These are phyloP conservation scores for Takashimella tepidaria DNA, from an alignment of 1,284 basidiomycete species.

Conservation along the genomic window DNA sequence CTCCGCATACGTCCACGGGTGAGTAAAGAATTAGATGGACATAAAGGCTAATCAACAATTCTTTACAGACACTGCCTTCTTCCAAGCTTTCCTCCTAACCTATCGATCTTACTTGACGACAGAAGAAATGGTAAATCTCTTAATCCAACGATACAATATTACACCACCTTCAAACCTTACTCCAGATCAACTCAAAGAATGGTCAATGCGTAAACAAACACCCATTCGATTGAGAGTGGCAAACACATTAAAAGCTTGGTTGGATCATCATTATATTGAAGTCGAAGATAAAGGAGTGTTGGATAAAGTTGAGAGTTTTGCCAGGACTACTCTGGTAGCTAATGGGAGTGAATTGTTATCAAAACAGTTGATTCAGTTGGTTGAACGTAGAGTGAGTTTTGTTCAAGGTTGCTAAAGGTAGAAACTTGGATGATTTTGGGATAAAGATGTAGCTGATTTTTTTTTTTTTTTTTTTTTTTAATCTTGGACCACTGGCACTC, in stretches of 20 bases:
- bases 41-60: background rate
- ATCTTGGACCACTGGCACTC: no score
- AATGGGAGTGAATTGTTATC: constrained; percentile 58
- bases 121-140: constrained; percentile 77
- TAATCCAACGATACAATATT: constrained; percentile 78
- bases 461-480: no score
- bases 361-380: constrained; percentile 64
- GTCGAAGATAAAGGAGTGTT: constrained; percentile 74
- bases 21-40: background rate
- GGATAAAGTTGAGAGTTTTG: constrained; percentile 70
- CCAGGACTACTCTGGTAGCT: constrained; percentile 56
- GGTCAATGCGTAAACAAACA: constrained; percentile 81
- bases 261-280: constrained; percentile 72
- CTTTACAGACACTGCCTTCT: constrained; percentile 60
- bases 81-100: constrained; percentile 91
- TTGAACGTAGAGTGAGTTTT: constrained; percentile 63
- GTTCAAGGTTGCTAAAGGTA: no score
- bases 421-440: no score
- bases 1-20: constrained; percentile 81
- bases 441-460: no score
- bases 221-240: constrained; percentile 79
- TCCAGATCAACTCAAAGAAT: constrained; percentile 56
- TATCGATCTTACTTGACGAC: constrained; percentile 92
- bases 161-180: constrained; percentile 66
- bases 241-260: constrained; percentile 76